phyloP scores from a whole-genome alignment of 1,284 basidiomycete species.

The Xanthoconium separans region DNA sequence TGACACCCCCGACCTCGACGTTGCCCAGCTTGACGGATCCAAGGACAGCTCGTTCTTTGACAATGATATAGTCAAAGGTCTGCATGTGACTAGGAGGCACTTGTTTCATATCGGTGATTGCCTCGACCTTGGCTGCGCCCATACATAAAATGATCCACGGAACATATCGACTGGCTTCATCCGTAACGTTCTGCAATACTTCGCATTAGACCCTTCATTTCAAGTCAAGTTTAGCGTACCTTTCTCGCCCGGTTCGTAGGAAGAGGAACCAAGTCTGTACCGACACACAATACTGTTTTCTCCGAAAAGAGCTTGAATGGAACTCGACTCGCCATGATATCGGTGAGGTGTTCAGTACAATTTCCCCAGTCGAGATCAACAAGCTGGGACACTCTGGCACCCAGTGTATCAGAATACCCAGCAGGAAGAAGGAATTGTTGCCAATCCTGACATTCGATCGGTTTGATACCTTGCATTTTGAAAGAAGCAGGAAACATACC shows the following conservation, averaged over 20 bases:
- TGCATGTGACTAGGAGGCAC: conserved; percentile 32
- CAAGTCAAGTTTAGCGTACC: conserved; percentile 27
- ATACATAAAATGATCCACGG: conserved; percentile 69
- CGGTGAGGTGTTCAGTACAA: conserved; percentile 47
- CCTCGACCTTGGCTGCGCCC: conserved; percentile 69
- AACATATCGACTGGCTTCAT: conserved; percentile 36
- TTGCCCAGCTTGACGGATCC: conserved; percentile 27
- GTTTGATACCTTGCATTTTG: neutral
- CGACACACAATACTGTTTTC: conserved; percentile 56
- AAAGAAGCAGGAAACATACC: conserved; percentile 21
- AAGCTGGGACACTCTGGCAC: conserved; percentile 61
- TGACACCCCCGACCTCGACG: conserved; percentile 47
- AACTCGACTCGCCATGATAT: conserved; percentile 58
- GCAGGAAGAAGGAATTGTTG: conserved; percentile 62
- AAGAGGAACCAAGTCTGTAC: conserved; percentile 51
- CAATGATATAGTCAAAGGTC: conserved; percentile 65
- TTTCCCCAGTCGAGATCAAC: conserved; percentile 73
- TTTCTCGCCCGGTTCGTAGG: conserved; percentile 36
- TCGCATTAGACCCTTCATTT: neutral
- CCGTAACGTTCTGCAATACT: conserved; percentile 17
- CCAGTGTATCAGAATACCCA: conserved; percentile 56
- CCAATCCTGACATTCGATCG: conserved; percentile 50
- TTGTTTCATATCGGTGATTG: conserved; percentile 40
- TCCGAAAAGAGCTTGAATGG: conserved; percentile 54
- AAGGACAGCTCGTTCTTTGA: conserved; percentile 47